These are phyloP conservation scores for Solanum tarijense DNA, from an alignment of 257 asterid species.

Conservation along the genomic window DNA sequence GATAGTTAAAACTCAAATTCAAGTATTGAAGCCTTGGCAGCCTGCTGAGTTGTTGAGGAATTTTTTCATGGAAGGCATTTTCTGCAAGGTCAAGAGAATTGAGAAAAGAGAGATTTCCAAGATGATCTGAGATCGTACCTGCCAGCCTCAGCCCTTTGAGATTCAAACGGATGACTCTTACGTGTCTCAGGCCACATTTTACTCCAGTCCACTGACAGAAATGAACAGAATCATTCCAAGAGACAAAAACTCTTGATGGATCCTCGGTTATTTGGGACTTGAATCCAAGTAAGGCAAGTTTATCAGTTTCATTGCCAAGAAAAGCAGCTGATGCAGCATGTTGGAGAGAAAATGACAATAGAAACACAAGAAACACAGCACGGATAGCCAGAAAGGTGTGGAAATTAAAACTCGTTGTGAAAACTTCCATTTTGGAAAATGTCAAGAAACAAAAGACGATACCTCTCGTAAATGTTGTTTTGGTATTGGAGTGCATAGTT, in stretches of 20 bases:
- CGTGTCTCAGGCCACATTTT: slow-evolving; percentile 9
- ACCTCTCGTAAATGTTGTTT: not conserved
- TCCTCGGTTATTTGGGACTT: slow-evolving; percentile 31
- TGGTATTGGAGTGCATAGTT: not conserved
- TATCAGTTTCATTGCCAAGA: slow-evolving; percentile 20
- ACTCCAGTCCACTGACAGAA: slow-evolving; percentile 44
- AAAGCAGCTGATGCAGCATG: slow-evolving; percentile 12
- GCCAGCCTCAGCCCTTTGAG: slow-evolving; percentile 15
- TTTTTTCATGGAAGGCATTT: slow-evolving; percentile 24
- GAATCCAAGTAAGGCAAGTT: slow-evolving; percentile 31
- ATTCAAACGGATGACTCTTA: slow-evolving; percentile 23
- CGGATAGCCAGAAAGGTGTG: slow-evolving; percentile 2
- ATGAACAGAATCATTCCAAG: slow-evolving; percentile 31
- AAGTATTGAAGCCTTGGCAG: slow-evolving; percentile 21
- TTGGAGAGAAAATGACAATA: slow-evolving; percentile 4
- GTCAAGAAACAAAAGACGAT: not conserved
- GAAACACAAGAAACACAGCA: not conserved
- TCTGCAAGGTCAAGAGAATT: slow-evolving; percentile 27
- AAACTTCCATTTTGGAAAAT: slow-evolving; percentile 10
- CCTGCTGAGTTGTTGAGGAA: slow-evolving; percentile 25
- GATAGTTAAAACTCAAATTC: slow-evolving; percentile 25
- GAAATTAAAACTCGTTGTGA: not conserved
- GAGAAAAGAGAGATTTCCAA: slow-evolving; percentile 36
- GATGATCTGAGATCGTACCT: slow-evolving; percentile 22
- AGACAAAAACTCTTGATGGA: slow-evolving; percentile 19